Conservation (phyloP, 352 stramenopile genomes). For the Globisporangium spiculum region DNA sequence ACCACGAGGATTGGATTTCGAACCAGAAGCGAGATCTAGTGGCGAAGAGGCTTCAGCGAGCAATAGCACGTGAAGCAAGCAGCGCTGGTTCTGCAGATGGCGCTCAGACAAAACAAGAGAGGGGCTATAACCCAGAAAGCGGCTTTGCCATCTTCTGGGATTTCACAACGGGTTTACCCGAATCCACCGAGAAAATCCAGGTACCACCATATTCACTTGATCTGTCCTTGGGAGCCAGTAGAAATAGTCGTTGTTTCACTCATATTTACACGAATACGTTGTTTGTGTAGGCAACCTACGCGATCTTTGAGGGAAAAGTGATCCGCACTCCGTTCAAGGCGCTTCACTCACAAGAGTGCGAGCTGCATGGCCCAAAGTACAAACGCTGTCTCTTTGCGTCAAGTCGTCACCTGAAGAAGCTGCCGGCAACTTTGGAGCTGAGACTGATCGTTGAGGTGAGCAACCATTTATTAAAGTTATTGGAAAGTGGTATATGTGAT, state of each 20-base stretch:
- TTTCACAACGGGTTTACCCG: slow-evolving; percentile 30
- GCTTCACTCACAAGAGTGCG: slow-evolving; percentile 27
- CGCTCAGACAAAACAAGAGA: slow-evolving; percentile 9
- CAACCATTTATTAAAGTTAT: background rate
- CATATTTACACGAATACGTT: background rate
- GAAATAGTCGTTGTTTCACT: too few relatives aligned
- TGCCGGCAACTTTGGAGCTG: slow-evolving; percentile 26
- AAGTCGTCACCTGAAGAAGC: slow-evolving; percentile 29
- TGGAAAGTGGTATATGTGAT: background rate
- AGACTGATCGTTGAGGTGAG: slow-evolving; percentile 41
- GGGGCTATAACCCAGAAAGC: slow-evolving; percentile 29
- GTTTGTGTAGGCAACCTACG: slow-evolving; percentile 39
- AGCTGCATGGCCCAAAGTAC: slow-evolving; percentile 21
- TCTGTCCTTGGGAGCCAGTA: too few relatives aligned
- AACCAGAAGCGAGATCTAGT: slow-evolving; percentile 55
- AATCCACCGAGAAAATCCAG: slow-evolving; percentile 28
- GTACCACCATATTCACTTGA: slow-evolving; percentile 12
- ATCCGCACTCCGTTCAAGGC: slow-evolving; percentile 44
- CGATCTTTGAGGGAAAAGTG: slow-evolving; percentile 38
- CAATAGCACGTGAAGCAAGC: slow-evolving; percentile 23
- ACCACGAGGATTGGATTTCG: slow-evolving; percentile 48
- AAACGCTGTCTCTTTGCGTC: slow-evolving; percentile 35
- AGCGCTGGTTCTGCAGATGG: background rate
- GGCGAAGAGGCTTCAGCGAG: slow-evolving; percentile 35
- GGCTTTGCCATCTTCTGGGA: slow-evolving; percentile 53